A percentile compares a stretch with the other conserved stretches of the same genome.
phyloP scores from a whole-genome alignment of 2,329 filamentous ascomycete genomes.

The Talaromyces sp. region DNA sequence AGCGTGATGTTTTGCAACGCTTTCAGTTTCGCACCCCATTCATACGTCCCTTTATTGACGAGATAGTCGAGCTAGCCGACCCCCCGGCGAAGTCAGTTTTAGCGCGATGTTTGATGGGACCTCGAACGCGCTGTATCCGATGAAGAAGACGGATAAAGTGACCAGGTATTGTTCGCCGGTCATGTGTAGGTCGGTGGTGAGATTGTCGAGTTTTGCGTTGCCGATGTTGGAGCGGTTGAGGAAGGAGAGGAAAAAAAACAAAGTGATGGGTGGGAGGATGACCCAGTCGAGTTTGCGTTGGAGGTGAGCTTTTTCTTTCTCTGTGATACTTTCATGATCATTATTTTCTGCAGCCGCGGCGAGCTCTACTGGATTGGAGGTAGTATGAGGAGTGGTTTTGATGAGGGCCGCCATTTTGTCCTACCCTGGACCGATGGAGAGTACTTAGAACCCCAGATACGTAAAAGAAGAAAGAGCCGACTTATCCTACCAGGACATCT shows the following conservation, averaged over 20 bases:
- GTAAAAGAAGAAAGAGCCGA: background rate
- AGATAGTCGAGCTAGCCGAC: background rate
- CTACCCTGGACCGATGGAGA: background rate
- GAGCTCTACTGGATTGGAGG: background rate
- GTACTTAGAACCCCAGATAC: background rate
- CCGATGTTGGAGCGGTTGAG: slow-evolving; percentile 51
- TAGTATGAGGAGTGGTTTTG: background rate
- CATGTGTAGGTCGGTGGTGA: slow-evolving; percentile 62
- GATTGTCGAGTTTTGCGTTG: slow-evolving; percentile 66
- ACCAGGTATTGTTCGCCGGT: slow-evolving; percentile 67
- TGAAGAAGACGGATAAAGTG: slow-evolving; percentile 59
- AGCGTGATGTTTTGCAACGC: slow-evolving; percentile 4
- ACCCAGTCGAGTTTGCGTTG: slow-evolving; percentile 47
- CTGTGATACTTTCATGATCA: background rate
- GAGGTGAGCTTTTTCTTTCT: slow-evolving; percentile 23
- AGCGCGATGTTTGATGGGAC: slow-evolving; percentile 32
- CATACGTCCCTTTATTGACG: slow-evolving; percentile 12
- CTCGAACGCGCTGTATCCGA: slow-evolving; percentile 31
- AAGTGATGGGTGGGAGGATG: slow-evolving; percentile 45
- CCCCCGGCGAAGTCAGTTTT: slow-evolving; percentile 32
- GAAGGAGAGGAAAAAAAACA: slow-evolving; percentile 48
- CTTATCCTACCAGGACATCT: background rate
- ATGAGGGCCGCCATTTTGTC: slow-evolving; percentile 1
- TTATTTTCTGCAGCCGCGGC: background rate
- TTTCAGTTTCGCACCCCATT: background rate